phyloP scores from a whole-genome alignment of 495 filamentous ascomycete species.

The Niebla homalea region DNA sequence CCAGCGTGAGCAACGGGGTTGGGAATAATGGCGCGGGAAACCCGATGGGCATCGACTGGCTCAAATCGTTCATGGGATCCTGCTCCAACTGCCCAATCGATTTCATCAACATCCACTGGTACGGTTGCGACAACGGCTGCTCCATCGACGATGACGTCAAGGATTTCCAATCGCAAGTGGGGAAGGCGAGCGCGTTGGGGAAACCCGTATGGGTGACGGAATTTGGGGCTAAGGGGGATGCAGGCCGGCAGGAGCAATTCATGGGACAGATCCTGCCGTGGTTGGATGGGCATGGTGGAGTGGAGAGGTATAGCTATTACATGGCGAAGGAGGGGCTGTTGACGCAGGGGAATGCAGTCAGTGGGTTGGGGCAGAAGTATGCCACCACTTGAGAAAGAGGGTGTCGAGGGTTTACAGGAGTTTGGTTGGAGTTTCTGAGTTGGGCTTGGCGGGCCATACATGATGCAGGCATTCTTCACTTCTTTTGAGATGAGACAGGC shows the following conservation, averaged over 20 bases:
- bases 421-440: neutral
- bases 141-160: constrained; percentile 20
- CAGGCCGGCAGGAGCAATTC: constrained; percentile 38
- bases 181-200: constrained; percentile 27
- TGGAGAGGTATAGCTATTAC: constrained; percentile 74
- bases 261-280: constrained; percentile 42
- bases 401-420: neutral
- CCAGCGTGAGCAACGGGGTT: constrained; percentile 61
- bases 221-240: constrained; percentile 43
- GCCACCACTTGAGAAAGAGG: neutral
- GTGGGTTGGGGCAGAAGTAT: constrained; percentile 10
- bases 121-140: constrained; percentile 28
- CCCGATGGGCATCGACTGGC: constrained; percentile 48
- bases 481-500: too few relatives aligned
- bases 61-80: constrained; percentile 41
- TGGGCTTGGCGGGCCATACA: too few relatives aligned
- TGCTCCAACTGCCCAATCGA: constrained; percentile 50
- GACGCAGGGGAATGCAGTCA: constrained; percentile 10
- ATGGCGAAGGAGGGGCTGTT: constrained; percentile 32
- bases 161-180: constrained; percentile 47
- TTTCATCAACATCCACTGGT: constrained; percentile 63
- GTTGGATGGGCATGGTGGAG: constrained; percentile 46
- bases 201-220: constrained; percentile 66
- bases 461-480: too few relatives aligned
- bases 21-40: constrained; percentile 34